These are phyloP conservation scores for Dunaliella primolecta DNA, from an alignment of 139 green algal genomes.

Conservation along the genomic window DNA sequence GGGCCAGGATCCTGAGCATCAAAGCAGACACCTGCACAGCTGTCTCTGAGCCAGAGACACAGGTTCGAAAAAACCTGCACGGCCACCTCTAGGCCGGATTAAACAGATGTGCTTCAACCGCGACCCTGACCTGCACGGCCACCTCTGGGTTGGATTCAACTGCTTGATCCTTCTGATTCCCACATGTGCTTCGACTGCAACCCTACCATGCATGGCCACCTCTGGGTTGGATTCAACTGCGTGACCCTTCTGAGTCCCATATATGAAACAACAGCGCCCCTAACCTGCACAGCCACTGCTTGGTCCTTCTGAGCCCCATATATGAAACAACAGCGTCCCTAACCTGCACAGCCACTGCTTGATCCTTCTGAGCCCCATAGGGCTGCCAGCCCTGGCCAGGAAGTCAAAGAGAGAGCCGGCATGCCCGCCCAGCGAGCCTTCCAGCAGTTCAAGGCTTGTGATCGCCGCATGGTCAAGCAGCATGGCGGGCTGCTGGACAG, in stretches of 20 bases:
- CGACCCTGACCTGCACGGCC: neutral
- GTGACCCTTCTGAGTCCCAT: neutral
- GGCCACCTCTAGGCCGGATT: no score
- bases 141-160: no score
- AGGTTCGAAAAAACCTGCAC: no score
- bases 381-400: constrained; percentile 40
- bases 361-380: constrained; percentile 36
- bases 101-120: no score
- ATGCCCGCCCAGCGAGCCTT: constrained; percentile 31
- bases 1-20: no score
- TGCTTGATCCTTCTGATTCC: neutral
- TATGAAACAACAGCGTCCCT: neutral
- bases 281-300: constrained; percentile 51
- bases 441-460: constrained; percentile 45
- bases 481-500: constrained; percentile 22
- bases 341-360: constrained; percentile 51
- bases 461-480: constrained; percentile 54
- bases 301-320: constrained; percentile 31
- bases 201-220: neutral
- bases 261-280: neutral
- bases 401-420: constrained; percentile 49
- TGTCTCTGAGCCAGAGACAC: no score
- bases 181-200: no score
- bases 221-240: no score
- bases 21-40: no score